phyloP scores from a whole-genome alignment of 192 early-diverging fungal species.

The Dissophora ornata region DNA sequence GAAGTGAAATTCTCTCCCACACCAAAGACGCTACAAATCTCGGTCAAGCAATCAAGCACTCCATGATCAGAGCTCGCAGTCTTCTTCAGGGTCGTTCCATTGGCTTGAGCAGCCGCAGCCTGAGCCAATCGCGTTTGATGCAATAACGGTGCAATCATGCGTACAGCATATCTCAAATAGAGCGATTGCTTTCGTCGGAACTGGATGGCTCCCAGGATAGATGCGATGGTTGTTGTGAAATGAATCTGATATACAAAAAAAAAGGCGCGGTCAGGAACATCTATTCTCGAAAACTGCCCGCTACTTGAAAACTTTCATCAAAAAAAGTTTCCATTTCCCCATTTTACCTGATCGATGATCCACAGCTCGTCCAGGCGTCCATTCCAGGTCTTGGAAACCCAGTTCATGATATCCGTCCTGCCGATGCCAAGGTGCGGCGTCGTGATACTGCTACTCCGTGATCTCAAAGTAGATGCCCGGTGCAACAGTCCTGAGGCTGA shows the following conservation, averaged over 20 bases:
- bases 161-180: slow-evolving; percentile 71
- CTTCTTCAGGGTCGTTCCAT: slow-evolving; percentile 11
- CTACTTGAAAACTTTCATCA: no score
- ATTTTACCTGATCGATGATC: slow-evolving; percentile 50
- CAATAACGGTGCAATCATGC: slow-evolving; percentile 57
- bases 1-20: slow-evolving; percentile 60
- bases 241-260: no score
- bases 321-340: no score
- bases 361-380: slow-evolving; percentile 51
- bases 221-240: slow-evolving; percentile 64
- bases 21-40: slow-evolving; percentile 77
- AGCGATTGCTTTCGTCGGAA: slow-evolving; percentile 75
- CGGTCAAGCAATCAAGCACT: slow-evolving; percentile 71
- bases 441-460: slow-evolving; percentile 33
- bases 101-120: slow-evolving; percentile 36
- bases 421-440: slow-evolving; percentile 25
- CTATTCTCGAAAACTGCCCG: no score
- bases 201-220: slow-evolving; percentile 69
- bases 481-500: slow-evolving; percentile 32
- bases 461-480: slow-evolving; percentile 39
- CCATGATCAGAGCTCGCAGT: slow-evolving; percentile 57
- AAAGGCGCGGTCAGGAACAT: no score
- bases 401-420: slow-evolving; percentile 47
- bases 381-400: slow-evolving; percentile 42
- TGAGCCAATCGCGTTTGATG: slow-evolving; percentile 52